phyloP scores from a whole-genome alignment of 352 stramenopile genomes.

The Pythium myriotylum region DNA sequence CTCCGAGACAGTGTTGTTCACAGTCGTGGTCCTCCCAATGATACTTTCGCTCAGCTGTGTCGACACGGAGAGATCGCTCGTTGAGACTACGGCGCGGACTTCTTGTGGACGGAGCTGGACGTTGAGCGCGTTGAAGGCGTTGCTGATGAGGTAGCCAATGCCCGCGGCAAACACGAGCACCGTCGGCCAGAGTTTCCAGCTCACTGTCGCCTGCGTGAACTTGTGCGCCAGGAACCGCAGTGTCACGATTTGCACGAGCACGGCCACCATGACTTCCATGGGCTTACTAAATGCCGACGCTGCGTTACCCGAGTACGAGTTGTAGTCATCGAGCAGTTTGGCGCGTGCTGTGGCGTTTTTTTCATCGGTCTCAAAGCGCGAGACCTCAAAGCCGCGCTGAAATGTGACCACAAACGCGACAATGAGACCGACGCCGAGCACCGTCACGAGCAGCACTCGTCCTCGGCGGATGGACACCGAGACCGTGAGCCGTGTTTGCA shows the following conservation, averaged over 20 bases:
- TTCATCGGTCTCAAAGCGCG: slow-evolving; percentile 2
- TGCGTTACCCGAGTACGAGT: slow-evolving; percentile 18
- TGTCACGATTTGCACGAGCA: slow-evolving; percentile 4
- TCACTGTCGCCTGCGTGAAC: background rate
- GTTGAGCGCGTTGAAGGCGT: slow-evolving; percentile 19
- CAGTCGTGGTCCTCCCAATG: background rate
- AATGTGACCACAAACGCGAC: slow-evolving; percentile 3
- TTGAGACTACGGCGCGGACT: background rate
- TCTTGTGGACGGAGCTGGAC: slow-evolving; percentile 13
- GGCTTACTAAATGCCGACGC: background rate
- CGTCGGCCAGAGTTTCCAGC: background rate
- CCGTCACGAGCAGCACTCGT: background rate
- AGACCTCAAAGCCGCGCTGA: slow-evolving; percentile 15
- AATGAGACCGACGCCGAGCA: slow-evolving; percentile 1
- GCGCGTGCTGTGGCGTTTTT: slow-evolving; percentile 10
- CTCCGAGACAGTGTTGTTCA: slow-evolving; percentile 1
- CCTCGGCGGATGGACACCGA: background rate
- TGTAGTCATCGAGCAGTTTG: slow-evolving; percentile 25
- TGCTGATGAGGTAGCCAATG: slow-evolving; percentile 10
- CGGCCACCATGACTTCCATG: slow-evolving; percentile 6
- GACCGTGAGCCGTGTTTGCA: slow-evolving; percentile 1
- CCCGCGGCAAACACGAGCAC: background rate
- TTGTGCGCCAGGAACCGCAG: slow-evolving; percentile 6
- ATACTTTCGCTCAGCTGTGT: background rate
- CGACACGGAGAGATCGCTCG: background rate